phyloP scores from a whole-genome alignment of 805 yeast species.

The Wickerhamiella spandovensis region DNA sequence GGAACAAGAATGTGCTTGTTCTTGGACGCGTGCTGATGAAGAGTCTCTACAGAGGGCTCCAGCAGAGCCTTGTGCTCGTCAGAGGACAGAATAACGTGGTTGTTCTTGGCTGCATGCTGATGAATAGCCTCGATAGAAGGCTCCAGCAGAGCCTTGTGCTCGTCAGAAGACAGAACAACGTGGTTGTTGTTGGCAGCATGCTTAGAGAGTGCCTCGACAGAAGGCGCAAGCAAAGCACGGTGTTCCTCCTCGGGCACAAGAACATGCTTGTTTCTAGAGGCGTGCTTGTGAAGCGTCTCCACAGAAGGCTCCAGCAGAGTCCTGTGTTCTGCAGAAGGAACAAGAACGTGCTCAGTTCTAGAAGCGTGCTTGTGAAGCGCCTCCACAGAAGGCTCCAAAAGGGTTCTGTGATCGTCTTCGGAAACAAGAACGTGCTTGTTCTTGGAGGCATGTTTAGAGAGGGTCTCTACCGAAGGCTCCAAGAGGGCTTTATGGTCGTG shows the following conservation, averaged over 20 bases:
- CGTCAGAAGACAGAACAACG: constrained; percentile 1
- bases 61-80: constrained; percentile 5
- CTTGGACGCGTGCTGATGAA: too few species aligned
- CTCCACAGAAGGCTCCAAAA: constrained; percentile 22
- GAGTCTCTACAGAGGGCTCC: neutral
- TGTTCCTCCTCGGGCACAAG: neutral
- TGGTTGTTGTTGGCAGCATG: constrained; percentile 2
- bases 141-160: constrained; percentile 10
- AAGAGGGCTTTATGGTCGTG: constrained; percentile 17
- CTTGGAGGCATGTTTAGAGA: constrained; percentile 12
- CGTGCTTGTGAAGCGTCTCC: neutral
- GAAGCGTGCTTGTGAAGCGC: constrained; percentile 20
- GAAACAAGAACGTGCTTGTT: neutral
- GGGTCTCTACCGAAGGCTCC: neutral
- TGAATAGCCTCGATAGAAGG: constrained; percentile 12
- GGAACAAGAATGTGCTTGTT: too few species aligned
- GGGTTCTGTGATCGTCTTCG: neutral
- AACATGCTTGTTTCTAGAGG: neutral
- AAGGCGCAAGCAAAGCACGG: neutral
- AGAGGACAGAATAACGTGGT: constrained; percentile 13
- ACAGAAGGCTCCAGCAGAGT: neutral
- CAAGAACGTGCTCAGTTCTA: constrained; percentile 12
- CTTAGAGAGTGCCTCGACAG: constrained; percentile 2
- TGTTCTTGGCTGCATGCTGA: constrained; percentile 14
- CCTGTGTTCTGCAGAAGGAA: constrained; percentile 8